Base-by-base conservation (phyloP, 345 rosid genomes). In the Euphorbia tirucalli region DNA sequence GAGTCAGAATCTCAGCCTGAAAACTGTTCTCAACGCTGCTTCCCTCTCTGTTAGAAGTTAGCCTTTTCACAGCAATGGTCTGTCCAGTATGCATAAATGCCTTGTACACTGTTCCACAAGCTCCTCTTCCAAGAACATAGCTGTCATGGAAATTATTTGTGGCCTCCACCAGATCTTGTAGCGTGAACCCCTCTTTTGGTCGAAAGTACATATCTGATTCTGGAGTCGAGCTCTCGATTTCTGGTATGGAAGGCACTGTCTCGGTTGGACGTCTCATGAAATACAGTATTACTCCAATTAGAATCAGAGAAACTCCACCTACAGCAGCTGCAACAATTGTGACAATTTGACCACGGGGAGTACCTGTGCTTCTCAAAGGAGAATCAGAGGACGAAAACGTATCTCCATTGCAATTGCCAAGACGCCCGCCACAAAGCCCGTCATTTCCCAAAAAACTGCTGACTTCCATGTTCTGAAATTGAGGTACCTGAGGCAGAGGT, bases 101-200 rank as follows among this genome's bases (percentile, higher is more conserved):
- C 80, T 78, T 87, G 70, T 89, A 91, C 14, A 89, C 93, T 0
- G 84, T 83, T 56, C 97, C 97, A 74, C 95, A 91, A 0, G 93
- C 97, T 79, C 95, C 97, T 71, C 87, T 84, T 71, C 97, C 97
- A 22, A 91, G 43, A 70, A 81, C 79, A 59, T 77, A 71, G 28
- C 74, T 74, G 63, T 91, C 95, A 7, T 91, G 80, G 67, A 91
- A 91, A 74, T 89, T 84, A 41, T 82, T 80, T 0, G 97, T 91
- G 22, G 97, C 94, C 30, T 83, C 85, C 1, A 87, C 61, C 56
- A 91, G 87, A 79, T 83, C 89, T 72, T 91, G 93, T 57, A 87
- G 84, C 44, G 83, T 83, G 76, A 91, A 82, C 35, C 97, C 97
- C 69, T 82, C 88, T 75, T 86, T 91, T n/a, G 75, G 76, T 64